Conservation (phyloP, 495 filamentous ascomycete species). For the Podospora comata region DNA sequence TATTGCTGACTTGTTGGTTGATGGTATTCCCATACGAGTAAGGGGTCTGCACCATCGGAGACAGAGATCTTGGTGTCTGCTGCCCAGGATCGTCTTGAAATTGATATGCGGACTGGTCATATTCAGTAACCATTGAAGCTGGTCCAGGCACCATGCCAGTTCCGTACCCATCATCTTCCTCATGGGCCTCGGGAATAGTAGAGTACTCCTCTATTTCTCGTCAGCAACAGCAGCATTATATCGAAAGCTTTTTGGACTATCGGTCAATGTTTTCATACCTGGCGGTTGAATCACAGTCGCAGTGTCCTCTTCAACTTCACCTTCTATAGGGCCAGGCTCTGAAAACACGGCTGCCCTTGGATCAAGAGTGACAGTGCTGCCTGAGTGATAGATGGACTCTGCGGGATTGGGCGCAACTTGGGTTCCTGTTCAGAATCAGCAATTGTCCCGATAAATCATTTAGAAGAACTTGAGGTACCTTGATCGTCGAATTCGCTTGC, state of each 20-base stretch:
- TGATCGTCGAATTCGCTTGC: not conserved
- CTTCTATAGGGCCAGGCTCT: not conserved
- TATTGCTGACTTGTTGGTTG: not conserved
- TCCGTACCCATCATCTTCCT: not conserved
- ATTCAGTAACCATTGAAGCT: not conserved
- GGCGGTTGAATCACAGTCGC: not conserved
- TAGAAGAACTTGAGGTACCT: not conserved
- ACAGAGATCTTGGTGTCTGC: constrained; percentile 16
- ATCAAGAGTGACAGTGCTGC: not conserved
- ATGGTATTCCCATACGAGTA: constrained; percentile 1
- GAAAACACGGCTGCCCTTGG: not conserved
- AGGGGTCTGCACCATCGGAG: not conserved
- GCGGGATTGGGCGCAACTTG: not conserved
- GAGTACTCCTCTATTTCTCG: not conserved
- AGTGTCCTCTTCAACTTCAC: not conserved
- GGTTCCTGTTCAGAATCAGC: not conserved
- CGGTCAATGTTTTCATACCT: not conserved
- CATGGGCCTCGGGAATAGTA: not conserved
- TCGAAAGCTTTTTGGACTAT: not conserved
- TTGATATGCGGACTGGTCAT: constrained; percentile 2
- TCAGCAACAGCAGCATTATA: not conserved
- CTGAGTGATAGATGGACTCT: not conserved
- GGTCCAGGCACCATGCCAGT: not conserved
- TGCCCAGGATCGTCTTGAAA: constrained; percentile 13
- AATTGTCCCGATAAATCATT: not conserved